Base-by-base conservation (phyloP, 129 eudicot genomes). In the Ambrosia artemisiifolia region DNA sequence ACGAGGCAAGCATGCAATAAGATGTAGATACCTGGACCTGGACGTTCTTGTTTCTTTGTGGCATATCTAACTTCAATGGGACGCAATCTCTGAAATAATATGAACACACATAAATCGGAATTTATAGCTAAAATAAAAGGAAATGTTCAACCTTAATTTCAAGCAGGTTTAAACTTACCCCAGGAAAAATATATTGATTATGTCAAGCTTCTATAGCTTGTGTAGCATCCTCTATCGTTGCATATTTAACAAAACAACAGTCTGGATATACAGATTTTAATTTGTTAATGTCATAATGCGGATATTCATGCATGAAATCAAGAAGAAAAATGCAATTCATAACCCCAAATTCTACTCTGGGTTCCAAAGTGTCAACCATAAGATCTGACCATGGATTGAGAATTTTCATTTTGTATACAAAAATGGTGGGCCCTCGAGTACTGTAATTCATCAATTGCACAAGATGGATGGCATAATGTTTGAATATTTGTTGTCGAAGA, bases 21-120 rank as follows among this genome's bases (percentile, higher is more conserved):
- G 38, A 69, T 49, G 69, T 44, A 80, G 44, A 73, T 81, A 87
- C 95, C 93, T 68, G 74, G 82, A 20, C 95, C 98, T 71, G 80
- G 80, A 19, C 93, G 97, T 55, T 82, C 90, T 38, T 81, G 85
- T 83, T 90, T 93, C 78, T 79, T 83, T 54, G 81, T 88, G 59
- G 99, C 99, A 84, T 90, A 88, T 81, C 48, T 88, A 69, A 94
- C 91, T 83, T 68, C 87, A 14, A 94, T 50, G 16, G 99, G 97
- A 75, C 40, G 62, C 54, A n/a, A 50, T 33, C 75, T 85, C 99
- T 90, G 76, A 49, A 73, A 66, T 40, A 72, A 72, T 66, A 33
- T 35, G 33, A 30, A 77, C 49, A 71, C 53, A n/a, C 49, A 65
- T 13, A 53, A 40, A 53, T 19, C 6, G 38, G 43, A 61, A 35